Evolutionary conservation across 768 basidiomycete genomes (phyloP), one percentile per base, ranked within the genome.

Genomic region (Guyanaporus albipodus): DNA sequence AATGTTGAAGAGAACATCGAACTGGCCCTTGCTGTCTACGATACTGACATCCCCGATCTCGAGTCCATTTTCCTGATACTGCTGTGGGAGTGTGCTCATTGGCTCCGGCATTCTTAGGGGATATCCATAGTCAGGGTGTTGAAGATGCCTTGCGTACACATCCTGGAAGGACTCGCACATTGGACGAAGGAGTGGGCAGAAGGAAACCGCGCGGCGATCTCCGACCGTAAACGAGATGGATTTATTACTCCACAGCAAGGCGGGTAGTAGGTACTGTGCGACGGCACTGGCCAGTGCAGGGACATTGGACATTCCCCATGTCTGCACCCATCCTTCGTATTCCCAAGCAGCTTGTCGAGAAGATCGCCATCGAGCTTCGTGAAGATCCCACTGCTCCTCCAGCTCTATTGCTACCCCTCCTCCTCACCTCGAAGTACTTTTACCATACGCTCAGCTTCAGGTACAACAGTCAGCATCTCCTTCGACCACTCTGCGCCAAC

Each of bases 401-500:
- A 0, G 28, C 61, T 1, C 48, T 66, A 7, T 60, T 86, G 38
- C 46, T 76, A 14, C 69, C 82, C 0, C 68, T 88, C 41, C 73
- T 78, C 38, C 63, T 63, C 24, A 63, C 76, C 4, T 80, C 70
- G 47, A 67, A 52, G 3, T 45, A 58, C 37, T 55, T 85, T 17
- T 45, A 78, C 56, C 9, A 39, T 26, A 41, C 54, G 1, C 73
- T 84, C 53, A 45, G 49, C 9, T 43, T 38, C 15, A 43, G 26
- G 5, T 45, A 52, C 1, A 54, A 63, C 42, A 41, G 38, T 18
- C 63, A 69, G 68, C 12, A 46, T 61, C 59, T 76, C 72, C 57
- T 87, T 87, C 67, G 85, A 87, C 61, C 41, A 52, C 2, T 63
- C 64, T 21, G 79, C 85, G 0, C 67, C 78, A 33, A 24, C 50